phyloP scores from a whole-genome alignment of 768 basidiomycete genomes.

The Rhizopogon vesiculosus region DNA sequence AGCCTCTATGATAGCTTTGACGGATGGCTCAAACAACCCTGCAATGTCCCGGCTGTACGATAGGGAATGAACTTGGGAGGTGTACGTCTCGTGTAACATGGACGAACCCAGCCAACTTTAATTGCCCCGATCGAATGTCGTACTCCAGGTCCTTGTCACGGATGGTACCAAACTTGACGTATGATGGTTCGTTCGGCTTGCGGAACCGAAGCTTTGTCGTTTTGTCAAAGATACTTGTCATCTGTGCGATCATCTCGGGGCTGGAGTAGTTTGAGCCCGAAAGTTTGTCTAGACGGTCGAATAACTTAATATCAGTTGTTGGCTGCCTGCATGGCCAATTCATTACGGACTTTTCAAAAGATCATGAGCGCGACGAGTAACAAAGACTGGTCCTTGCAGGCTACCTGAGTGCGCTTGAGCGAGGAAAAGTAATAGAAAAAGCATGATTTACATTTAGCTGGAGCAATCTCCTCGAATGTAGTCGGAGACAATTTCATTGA shows the following conservation, averaged over 20 bases:
- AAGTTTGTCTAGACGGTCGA: conserved; percentile 18
- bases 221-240: conserved; percentile 31
- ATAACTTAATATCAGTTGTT: not conserved
- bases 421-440: not conserved
- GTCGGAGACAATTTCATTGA: conserved; percentile 16
- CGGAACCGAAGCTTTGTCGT: conserved; percentile 37
- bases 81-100: not conserved
- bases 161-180: conserved; percentile 32
- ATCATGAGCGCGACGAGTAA: conserved; percentile 23
- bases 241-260: conserved; percentile 24
- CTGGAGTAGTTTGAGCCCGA: conserved; percentile 22
- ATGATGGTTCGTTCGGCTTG: conserved; percentile 26
- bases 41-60: not conserved
- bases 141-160: conserved; percentile 28
- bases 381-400: conserved; percentile 33
- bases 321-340: not conserved
- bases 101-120: not conserved
- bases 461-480: conserved; percentile 30
- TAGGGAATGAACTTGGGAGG: not conserved
- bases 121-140: conserved; percentile 22
- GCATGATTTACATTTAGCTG: conserved; percentile 3
- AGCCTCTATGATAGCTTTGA: not conserved
- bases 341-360: conserved; percentile 23
- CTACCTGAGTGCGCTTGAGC: conserved; percentile 20
- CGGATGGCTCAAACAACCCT: not conserved